phyloP scores from a whole-genome alignment of 192 early-diverging fungal genomes.

The Piromyces finnis region DNA sequence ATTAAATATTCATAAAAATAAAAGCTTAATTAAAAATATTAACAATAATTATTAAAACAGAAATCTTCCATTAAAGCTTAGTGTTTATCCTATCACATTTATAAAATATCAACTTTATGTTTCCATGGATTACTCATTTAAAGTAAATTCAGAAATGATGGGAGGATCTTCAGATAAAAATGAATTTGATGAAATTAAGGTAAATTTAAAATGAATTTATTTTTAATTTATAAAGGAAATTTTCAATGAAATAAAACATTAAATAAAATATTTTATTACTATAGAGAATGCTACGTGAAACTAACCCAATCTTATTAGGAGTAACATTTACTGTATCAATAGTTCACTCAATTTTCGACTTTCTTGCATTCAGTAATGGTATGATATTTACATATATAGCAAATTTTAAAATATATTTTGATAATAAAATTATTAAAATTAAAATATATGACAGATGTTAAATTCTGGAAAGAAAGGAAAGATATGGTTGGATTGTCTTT shows the following conservation, averaged over 20 bases:
- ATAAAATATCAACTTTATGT: slow-evolving; percentile 59
- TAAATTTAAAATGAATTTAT: background rate
- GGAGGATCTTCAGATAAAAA: slow-evolving; percentile 27
- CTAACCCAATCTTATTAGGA: slow-evolving; percentile 63
- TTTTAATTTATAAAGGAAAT: no score
- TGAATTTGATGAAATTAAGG: slow-evolving; percentile 65
- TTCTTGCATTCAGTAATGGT: slow-evolving; percentile 89
- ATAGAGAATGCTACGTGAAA: slow-evolving; percentile 72
- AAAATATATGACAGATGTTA: slow-evolving; percentile 34
- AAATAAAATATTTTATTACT: no score
- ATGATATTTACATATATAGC: no score
- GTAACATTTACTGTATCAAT: slow-evolving; percentile 60
- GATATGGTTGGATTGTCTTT: slow-evolving; percentile 69
- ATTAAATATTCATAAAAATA: no score
- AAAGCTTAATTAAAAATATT: background rate
- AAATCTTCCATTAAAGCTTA: slow-evolving; percentile 43
- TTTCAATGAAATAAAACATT: no score
- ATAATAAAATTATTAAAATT: background rate
- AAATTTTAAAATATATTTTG: background rate
- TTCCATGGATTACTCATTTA: slow-evolving; percentile 46
- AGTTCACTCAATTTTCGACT: slow-evolving; percentile 73
- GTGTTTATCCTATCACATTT: slow-evolving; percentile 39
- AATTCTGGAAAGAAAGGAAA: slow-evolving; percentile 75
- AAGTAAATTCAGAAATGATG: slow-evolving; percentile 28
- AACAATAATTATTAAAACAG: slow-evolving; percentile 1